These are phyloP conservation scores for Parathielavia hyrcaniae DNA, from an alignment of 495 filamentous ascomycete genomes.

Conservation along the genomic window DNA sequence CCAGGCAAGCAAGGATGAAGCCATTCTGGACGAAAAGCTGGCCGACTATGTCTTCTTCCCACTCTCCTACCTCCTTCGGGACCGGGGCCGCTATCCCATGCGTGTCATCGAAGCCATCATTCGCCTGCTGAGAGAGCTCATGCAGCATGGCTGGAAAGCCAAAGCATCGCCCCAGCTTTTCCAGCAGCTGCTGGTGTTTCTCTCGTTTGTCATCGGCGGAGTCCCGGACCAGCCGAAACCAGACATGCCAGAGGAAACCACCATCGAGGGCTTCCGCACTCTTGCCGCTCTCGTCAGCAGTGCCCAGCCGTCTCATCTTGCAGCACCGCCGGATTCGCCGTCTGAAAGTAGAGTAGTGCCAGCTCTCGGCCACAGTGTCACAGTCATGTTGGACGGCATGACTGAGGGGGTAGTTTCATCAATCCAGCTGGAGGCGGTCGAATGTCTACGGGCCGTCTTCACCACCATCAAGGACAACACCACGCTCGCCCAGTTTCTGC, in stretches of 20 bases:
- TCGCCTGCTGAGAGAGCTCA: conserved; percentile 62
- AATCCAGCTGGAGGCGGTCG: conserved; percentile 60
- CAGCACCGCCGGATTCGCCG: not conserved
- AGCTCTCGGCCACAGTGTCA: conserved; percentile 76
- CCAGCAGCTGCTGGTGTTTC: conserved; percentile 77
- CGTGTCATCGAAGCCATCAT: conserved; percentile 69
- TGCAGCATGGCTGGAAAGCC: conserved; percentile 70
- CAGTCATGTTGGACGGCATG: conserved; percentile 67
- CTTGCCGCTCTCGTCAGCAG: conserved; percentile 39
- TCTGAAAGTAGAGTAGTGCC: conserved; percentile 57
- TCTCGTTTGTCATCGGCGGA: conserved; percentile 75
- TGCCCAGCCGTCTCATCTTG: conserved; percentile 39
- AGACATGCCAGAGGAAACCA: conserved; percentile 60
- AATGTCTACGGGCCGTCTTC: conserved; percentile 58
- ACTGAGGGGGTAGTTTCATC: conserved; percentile 52
- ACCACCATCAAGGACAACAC: conserved; percentile 59
- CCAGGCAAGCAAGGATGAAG: conserved; percentile 45
- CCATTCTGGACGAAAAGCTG: conserved; percentile 66
- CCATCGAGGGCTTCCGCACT: conserved; percentile 46
- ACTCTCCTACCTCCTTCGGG: conserved; percentile 76
- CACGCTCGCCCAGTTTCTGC: conserved; percentile 74
- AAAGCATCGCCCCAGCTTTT: conserved; percentile 61
- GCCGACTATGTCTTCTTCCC: conserved; percentile 96
- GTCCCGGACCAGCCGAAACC: conserved; percentile 47
- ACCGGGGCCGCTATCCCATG: conserved; percentile 63